phyloP scores from a whole-genome alignment of 768 basidiomycete species.

The Lanmaoa rubissima region DNA sequence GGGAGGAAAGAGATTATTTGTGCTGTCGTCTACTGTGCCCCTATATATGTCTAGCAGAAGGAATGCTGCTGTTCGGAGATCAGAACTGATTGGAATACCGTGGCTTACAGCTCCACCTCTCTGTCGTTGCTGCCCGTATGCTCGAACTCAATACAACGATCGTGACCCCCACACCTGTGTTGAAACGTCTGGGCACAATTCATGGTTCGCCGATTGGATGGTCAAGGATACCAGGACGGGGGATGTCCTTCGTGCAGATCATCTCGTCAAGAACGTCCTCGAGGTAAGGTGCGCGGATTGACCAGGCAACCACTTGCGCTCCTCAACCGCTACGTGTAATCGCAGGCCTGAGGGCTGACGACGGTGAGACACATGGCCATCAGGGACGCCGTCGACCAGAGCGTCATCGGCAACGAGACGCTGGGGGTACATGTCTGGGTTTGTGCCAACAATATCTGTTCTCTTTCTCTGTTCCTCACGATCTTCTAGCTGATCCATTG shows the following conservation, averaged over 20 bases:
- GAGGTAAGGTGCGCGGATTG: constrained; percentile 79
- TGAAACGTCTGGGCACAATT: constrained; percentile 98
- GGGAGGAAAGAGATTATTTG: too few species aligned
- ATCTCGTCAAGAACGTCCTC: constrained; percentile 89
- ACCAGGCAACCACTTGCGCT: constrained; percentile 68
- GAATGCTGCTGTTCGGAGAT: too few species aligned
- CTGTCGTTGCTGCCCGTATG: too few species aligned
- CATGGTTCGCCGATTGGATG: constrained; percentile 99
- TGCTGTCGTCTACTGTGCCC: too few species aligned
- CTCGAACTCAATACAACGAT: constrained; percentile 97
- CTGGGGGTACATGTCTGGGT: constrained; percentile 54
- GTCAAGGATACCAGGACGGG: constrained; percentile 94
- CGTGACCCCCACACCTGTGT: constrained; percentile 93
- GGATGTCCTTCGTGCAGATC: constrained; percentile 95
- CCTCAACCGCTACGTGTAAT: constrained; percentile 83
- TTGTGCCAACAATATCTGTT: background rate
- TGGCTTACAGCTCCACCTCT: too few species aligned
- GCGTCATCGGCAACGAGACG: constrained; percentile 93
- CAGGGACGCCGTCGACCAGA: constrained; percentile 85
- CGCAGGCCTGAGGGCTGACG: constrained; percentile 67
- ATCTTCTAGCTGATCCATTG: constrained; percentile 4
- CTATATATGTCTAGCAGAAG: too few species aligned
- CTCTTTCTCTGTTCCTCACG: background rate
- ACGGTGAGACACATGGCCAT: constrained; percentile 64
- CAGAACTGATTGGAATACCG: too few species aligned